Percentiles rank a stretch among this genome's conserved stretches.
These are phyloP conservation scores for Tuber brumale DNA, from an alignment of 495 filamentous ascomycete species.

Conservation along the genomic window DNA sequence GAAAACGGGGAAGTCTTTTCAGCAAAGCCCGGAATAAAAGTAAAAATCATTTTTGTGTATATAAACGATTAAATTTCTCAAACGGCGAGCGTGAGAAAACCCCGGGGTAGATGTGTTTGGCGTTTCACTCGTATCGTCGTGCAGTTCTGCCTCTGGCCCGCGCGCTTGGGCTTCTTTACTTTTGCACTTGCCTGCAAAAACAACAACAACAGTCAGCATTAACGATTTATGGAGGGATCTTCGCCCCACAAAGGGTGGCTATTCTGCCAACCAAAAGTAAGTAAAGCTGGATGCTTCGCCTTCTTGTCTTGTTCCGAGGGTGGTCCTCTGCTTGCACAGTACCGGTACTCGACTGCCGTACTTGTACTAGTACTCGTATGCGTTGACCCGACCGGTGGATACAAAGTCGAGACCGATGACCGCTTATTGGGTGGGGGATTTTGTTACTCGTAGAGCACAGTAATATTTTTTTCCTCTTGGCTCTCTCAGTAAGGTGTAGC, in stretches of 20 bases:
- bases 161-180: background rate
- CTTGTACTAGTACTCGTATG: background rate
- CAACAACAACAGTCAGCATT: conserved; percentile 1
- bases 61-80: background rate
- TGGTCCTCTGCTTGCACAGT: background rate
- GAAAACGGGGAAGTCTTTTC: background rate
- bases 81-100: background rate
- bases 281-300: background rate
- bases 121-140: background rate
- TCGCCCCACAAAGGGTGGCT: background rate
- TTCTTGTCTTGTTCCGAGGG: background rate
- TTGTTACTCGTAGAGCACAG: background rate
- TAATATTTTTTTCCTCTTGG: background rate
- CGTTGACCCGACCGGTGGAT: background rate
- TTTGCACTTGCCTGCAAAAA: background rate
- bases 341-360: too few relatives aligned
- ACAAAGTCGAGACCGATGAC: background rate
- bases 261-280: background rate
- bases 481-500: background rate
- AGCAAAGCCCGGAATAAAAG: background rate
- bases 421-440: background rate
- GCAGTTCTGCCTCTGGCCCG: background rate
- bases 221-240: background rate
- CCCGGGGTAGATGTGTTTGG: background rate
- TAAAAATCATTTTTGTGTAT: background rate